These are phyloP conservation scores for Tinospora cordifolia DNA, from an alignment of 164 flowering plant species.

Conservation along the genomic window DNA sequence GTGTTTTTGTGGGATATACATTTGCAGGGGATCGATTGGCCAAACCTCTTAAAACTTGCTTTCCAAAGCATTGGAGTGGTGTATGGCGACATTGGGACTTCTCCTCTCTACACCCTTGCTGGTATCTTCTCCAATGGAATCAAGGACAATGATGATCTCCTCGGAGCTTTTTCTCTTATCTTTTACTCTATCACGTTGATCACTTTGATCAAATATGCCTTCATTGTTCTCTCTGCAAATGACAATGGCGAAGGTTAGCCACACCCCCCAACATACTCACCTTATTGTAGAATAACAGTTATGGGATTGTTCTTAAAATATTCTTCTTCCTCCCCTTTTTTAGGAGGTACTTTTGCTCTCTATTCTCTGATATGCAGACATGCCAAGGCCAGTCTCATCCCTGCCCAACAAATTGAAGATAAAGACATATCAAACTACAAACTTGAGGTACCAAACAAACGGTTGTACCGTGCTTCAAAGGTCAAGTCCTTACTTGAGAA, in stretches of 20 bases:
- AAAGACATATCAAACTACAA: conserved; percentile 17
- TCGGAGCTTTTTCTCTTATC: conserved; percentile 59
- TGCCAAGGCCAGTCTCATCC: conserved; percentile 20
- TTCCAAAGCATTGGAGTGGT: conserved; percentile 73
- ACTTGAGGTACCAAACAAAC: conserved; percentile 12
- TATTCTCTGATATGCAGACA: conserved; percentile 23
- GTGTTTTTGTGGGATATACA: too few relatives aligned
- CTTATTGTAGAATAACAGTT: too few relatives aligned
- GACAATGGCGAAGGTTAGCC: conserved; percentile 88
- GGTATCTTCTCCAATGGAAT: conserved; percentile 52
- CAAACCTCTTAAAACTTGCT: conserved; percentile 43
- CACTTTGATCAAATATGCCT: conserved; percentile 61
- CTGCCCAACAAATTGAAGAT: conserved; percentile 23
- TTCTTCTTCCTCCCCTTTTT: background rate
- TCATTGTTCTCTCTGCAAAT: conserved; percentile 58
- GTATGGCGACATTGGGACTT: conserved; percentile 78
- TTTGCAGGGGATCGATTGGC: conserved; percentile 35
- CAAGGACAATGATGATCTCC: conserved; percentile 48
- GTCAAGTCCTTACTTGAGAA: conserved; percentile 16
- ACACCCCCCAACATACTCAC: too few relatives aligned
- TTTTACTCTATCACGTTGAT: conserved; percentile 55
- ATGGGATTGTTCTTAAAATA: background rate
- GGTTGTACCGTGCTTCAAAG: conserved; percentile 11
- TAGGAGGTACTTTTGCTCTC: conserved; percentile 25
- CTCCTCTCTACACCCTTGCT: conserved; percentile 58